Evolutionary conservation across 2,329 filamentous ascomycete genomes (phyloP), one percentile per base, ranked within the genome.

Genomic region (Fusarium foetens): DNA sequence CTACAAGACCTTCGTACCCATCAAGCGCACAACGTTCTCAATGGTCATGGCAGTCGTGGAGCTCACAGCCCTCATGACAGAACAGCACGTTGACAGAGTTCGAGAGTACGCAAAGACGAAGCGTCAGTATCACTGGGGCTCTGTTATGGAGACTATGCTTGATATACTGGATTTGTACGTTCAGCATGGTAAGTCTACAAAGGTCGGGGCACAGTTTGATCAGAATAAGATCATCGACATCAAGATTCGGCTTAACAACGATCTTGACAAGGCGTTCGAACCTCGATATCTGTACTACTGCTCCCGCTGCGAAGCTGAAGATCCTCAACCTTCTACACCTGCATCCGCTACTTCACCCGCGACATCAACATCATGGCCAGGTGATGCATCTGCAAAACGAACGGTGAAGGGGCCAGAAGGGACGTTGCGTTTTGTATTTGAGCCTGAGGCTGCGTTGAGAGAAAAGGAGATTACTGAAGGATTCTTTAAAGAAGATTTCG

Each of bases 151-250:
- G 86, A 95, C 94, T 0, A 89, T 97, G 76, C 89, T 98, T 42
- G 96, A 98, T 78, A 86, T 98, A 1, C 87, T 98, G 31, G 95
- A 99, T 78, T 88, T 98, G 6, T 98, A 98, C 81, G 96, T 94
- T 0, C 93, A 97, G 78, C 92, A 97, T 79, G 89, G 90, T 60
- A 88, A 89, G 73, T 86, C 87, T 57, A 97, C 94, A 38, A 90
- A 91, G 55, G 85, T 97, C 25, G 95, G 94, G 11, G 85, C 88
- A 21, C 84, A 88, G 52, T 92, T 94, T 81, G 89, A 92, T 51
- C 86, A 95, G 46, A 91, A 95, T 74, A 88, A 88, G 59, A 95
- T 97, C 79, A 93, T 98, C 78, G 90, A 92, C 71, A 90, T 97
- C 75, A 94, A 96, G 79, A 97, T 98, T 71, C 87, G 89, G 29